phyloP scores from a whole-genome alignment of 2,329 filamentous ascomycete species.

The Magnaporthiopsis poae region DNA sequence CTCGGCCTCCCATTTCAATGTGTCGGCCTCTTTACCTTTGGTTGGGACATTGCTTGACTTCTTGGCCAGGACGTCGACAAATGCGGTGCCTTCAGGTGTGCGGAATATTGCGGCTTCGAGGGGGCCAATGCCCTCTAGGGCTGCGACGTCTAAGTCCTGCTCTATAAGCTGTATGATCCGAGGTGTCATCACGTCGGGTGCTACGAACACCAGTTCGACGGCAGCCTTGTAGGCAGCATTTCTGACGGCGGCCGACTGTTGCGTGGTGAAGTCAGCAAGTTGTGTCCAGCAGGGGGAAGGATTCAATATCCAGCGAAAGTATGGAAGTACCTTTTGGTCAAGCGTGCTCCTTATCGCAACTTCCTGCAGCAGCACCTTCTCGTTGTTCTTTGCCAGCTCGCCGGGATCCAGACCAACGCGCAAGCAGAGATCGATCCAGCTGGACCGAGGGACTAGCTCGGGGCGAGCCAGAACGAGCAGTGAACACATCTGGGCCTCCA shows the following conservation, averaged over 20 bases:
- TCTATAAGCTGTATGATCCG: conserved; percentile 65
- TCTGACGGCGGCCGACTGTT: conserved; percentile 37
- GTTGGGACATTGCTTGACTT: conserved; percentile 63
- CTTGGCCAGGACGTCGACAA: conserved; percentile 82
- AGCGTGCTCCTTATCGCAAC: conserved; percentile 44
- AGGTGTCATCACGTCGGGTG: conserved; percentile 70
- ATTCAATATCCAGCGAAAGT: conserved; percentile 7
- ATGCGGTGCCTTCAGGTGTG: conserved; percentile 77
- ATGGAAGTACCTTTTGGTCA: conserved; percentile 38
- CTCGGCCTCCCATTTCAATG: conserved; percentile 93
- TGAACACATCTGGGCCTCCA: conserved; percentile 64
- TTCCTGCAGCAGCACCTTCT: conserved; percentile 57
- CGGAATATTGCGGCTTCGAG: conserved; percentile 88
- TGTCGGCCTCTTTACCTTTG: conserved; percentile 95
- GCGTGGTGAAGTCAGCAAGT: neutral
- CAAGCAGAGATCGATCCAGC: conserved; percentile 84
- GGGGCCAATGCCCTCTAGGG: conserved; percentile 65
- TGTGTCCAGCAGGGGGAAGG: neutral
- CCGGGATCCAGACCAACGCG: conserved; percentile 76
- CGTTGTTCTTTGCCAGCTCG: conserved; percentile 55
- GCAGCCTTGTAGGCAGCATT: conserved; percentile 72
- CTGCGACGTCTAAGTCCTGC: conserved; percentile 59
- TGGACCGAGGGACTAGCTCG: conserved; percentile 65
- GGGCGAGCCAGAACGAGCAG: conserved; percentile 69
- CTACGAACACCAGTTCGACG: conserved; percentile 86